Conservation (phyloP, 2,329 filamentous ascomycete genomes). For the Xylaria sp. region DNA sequence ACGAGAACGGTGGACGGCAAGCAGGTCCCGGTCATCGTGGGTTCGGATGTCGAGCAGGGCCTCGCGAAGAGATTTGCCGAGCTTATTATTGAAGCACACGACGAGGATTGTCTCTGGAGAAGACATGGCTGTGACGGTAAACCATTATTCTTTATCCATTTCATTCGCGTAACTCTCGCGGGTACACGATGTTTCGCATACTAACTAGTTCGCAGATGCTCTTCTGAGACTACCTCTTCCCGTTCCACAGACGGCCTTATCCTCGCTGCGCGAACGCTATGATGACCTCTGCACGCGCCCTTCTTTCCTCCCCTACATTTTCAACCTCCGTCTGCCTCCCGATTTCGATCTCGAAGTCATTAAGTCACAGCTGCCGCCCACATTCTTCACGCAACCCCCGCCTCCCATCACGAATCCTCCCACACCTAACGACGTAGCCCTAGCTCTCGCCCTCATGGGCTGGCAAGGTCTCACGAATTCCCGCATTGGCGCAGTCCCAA, state of each 20-base stretch:
- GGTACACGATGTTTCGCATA: not conserved
- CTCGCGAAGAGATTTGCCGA: constrained; percentile 71
- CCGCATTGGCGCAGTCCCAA: constrained; percentile 56
- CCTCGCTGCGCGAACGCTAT: constrained; percentile 58
- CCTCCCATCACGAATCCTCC: constrained; percentile 30
- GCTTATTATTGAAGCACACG: constrained; percentile 69
- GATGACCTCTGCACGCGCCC: constrained; percentile 52
- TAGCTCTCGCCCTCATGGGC: constrained; percentile 66
- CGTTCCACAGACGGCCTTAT: constrained; percentile 54
- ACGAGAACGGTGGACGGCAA: constrained; percentile 53
- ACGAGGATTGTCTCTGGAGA: constrained; percentile 79
- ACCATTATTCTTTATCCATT: constrained; percentile 12
- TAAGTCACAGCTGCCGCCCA: constrained; percentile 45
- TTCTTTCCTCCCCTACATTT: constrained; percentile 55
- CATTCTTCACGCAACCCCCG: constrained; percentile 49
- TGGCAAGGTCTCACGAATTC: constrained; percentile 63
- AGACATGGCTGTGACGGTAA: constrained; percentile 80
- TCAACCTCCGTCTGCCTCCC: constrained; percentile 54
- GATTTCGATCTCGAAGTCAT: constrained; percentile 47
- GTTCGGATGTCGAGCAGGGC: constrained; percentile 61
- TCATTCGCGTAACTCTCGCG: not conserved
- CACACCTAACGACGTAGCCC: constrained; percentile 54
- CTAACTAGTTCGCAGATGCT: constrained; percentile 41
- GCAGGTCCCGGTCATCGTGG: constrained; percentile 47
- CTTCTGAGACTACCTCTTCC: constrained; percentile 59